phyloP scores from a whole-genome alignment of 1,139 yeast genomes.

The Kodamaea arcana region DNA sequence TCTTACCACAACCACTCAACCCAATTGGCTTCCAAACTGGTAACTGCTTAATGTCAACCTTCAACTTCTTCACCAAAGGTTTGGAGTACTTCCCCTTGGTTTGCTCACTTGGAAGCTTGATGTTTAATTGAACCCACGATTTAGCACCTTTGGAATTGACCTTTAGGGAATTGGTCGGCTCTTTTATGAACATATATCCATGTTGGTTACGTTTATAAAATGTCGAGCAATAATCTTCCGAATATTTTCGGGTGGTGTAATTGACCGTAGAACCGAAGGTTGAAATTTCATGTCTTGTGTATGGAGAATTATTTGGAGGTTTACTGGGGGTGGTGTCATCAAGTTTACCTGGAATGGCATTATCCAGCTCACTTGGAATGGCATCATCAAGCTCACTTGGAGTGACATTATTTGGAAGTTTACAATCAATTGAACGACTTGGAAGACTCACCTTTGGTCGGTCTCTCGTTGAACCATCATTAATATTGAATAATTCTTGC shows the following conservation, averaged over 20 bases:
- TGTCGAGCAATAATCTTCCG: conserved; percentile 29
- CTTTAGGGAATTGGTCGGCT: conserved; percentile 26
- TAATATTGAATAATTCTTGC: no score
- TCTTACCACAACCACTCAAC: conserved; percentile 12
- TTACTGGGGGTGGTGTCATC: no score
- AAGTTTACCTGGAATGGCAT: no score
- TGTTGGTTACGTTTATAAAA: conserved; percentile 33
- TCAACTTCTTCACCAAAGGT: conserved; percentile 15
- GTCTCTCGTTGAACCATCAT: no score
- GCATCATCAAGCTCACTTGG: no score
- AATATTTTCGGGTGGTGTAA: conserved; percentile 11
- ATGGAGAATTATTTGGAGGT: no score
- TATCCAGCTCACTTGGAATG: no score
- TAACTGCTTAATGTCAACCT: conserved; percentile 25
- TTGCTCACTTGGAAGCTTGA: conserved; percentile 15
- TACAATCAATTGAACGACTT: no score
- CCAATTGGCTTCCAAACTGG: conserved; percentile 30
- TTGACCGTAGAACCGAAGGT: background rate
- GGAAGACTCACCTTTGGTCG: no score
- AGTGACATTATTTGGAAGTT: no score
- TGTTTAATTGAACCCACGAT: conserved; percentile 28
- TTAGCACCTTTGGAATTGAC: conserved; percentile 25
- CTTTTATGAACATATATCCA: conserved; percentile 38
- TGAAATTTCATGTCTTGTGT: background rate
- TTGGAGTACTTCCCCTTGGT: background rate